A percentile compares a stretch with the other conserved stretches of the same genome.
phyloP scores from a whole-genome alignment of 768 basidiomycete species.

The Lactarius akahatsu region DNA sequence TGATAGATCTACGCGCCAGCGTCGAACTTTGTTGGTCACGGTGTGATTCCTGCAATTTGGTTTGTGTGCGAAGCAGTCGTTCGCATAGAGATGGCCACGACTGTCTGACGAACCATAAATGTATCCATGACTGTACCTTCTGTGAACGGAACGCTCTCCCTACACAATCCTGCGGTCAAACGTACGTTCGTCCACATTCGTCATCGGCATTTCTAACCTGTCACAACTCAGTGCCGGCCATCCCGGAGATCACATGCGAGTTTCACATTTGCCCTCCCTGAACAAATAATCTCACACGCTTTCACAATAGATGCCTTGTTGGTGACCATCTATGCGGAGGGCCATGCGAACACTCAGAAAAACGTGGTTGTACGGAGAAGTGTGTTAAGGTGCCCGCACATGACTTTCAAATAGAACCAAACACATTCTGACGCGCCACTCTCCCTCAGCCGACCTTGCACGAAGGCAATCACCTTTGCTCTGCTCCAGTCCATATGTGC shows the following conservation, averaged over 20 bases:
- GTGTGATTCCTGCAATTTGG: slow-evolving; percentile 48
- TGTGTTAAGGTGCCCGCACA: slow-evolving; percentile 35
- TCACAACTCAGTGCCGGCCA: neutral
- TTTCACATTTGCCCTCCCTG: neutral
- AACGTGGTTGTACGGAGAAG: slow-evolving; percentile 45
- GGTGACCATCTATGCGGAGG: slow-evolving; percentile 51
- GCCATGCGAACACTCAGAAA: slow-evolving; percentile 45
- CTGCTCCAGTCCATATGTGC: slow-evolving; percentile 54
- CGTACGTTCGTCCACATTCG: slow-evolving; percentile 38
- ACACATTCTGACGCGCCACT: neutral
- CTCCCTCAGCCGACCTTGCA: neutral
- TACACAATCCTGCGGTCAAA: slow-evolving; percentile 43
- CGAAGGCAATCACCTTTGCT: slow-evolving; percentile 52
- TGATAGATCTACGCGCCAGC: slow-evolving; percentile 46
- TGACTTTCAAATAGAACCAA: slow-evolving; percentile 35
- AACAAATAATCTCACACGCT: neutral
- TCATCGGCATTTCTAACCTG: slow-evolving; percentile 40
- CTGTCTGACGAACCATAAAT: slow-evolving; percentile 51
- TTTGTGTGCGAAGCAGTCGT: slow-evolving; percentile 45
- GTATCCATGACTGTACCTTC: slow-evolving; percentile 46
- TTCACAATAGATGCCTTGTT: slow-evolving; percentile 43
- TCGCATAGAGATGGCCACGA: slow-evolving; percentile 49
- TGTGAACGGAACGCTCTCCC: slow-evolving; percentile 35
- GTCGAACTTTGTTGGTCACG: slow-evolving; percentile 49
- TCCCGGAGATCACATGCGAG: neutral